phyloP scores from a whole-genome alignment of 345 rosid species.

The Citrus sp. region DNA sequence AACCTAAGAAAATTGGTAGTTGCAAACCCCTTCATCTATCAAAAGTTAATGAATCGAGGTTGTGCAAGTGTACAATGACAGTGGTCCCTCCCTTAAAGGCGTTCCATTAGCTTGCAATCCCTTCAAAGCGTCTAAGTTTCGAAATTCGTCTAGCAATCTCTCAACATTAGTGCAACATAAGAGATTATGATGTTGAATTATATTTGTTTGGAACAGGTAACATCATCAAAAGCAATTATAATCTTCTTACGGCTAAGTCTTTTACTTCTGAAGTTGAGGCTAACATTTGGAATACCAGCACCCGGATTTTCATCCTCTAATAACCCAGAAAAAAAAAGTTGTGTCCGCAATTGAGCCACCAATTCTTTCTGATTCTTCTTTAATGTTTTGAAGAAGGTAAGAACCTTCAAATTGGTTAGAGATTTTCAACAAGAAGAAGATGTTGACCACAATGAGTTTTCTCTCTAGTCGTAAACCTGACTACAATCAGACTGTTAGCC shows the following conservation, averaged over 20 bases:
- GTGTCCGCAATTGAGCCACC: no score
- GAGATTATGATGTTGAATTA: neutral
- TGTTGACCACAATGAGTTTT: neutral
- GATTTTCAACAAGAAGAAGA: neutral
- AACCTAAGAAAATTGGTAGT: neutral
- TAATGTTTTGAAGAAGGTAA: no score
- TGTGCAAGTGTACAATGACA: neutral
- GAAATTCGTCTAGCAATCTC: neutral
- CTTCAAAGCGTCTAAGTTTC: neutral
- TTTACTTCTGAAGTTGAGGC: no score
- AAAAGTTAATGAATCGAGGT: neutral
- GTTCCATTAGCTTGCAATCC: neutral
- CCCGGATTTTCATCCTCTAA: no score
- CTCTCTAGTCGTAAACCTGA: neutral
- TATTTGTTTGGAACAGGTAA: no score
- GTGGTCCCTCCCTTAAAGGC: neutral
- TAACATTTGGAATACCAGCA: no score
- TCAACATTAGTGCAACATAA: neutral
- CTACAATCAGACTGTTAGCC: neutral
- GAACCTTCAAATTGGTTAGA: no score
- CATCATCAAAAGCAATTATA: no score
- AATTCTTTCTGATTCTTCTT: no score
- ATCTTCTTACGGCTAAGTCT: no score
- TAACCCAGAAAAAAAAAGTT: no score
- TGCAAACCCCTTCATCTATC: neutral